Base-by-base conservation (phyloP, 1,139 yeast genomes). In the Suhomyces kunorum region DNA sequence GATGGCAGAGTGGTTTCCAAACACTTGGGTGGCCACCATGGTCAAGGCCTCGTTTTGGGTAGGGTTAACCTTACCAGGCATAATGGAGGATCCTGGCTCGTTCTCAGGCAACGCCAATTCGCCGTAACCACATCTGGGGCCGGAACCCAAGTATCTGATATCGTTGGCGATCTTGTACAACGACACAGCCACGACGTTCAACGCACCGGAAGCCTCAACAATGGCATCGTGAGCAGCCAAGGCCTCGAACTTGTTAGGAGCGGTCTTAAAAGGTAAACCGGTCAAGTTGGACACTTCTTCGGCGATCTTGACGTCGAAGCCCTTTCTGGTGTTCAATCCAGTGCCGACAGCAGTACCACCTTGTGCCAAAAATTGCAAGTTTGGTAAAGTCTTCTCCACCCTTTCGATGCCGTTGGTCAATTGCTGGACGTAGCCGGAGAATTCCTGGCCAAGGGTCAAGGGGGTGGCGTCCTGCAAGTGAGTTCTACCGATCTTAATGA, bases 301-400 rank as follows among this genome's bases (percentile, higher is more conserved):
- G 15, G 57, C 57, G 18, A 53, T 48, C 45, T 44, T 48, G 31
- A 38, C 45, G 32, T 53, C 57, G 37, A 48, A 53, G 5, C 55
- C 55, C 41, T 51, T 49, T 18, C 32, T 40, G 34, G 57, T 53
- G 45, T 53, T 53, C 39, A 53, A 47, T 3, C 57, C 57, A 36
- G 57, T 53, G 20, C 57, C 57, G 7, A 53, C 57, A 20, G 57
- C 57, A 30, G 57, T 53, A 24, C 57, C 57, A 44, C 57, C 57
- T 36, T 53, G 57, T 11, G 57, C 57, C 47, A 53, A 49, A 25
- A 40, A 44, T n/a, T 47, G 44, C 34, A 53, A 47, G 43, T 54
- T 47, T n/a, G 57, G 57, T 27, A 53, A 43, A 13, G 47, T 42
- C 36, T 38, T 47, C 30, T 53, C 54, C 28, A 53, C 42, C 37